Conservation (phyloP, 2,329 filamentous ascomycete genomes). For the Fusarium continuum region DNA sequence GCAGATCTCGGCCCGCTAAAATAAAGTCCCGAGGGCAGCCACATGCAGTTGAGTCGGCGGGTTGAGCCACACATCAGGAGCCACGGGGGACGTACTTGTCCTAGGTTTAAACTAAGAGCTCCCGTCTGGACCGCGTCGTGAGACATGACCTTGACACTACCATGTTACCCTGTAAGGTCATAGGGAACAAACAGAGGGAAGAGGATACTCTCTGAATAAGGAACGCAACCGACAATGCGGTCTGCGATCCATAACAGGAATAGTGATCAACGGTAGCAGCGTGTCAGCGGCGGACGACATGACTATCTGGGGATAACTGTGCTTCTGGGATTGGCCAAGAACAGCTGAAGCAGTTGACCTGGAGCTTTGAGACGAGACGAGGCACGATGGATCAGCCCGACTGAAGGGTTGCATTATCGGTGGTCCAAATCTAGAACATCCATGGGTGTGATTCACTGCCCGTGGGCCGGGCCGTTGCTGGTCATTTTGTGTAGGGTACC, state of each 20-base stretch:
- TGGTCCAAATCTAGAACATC: slow-evolving; percentile 32
- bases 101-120: neutral
- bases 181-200: neutral
- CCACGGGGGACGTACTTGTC: neutral
- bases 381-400: slow-evolving; percentile 18
- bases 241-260: neutral
- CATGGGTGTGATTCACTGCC: slow-evolving; percentile 30
- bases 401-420: slow-evolving; percentile 33
- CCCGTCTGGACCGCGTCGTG: slow-evolving; percentile 6
- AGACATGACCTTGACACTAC: slow-evolving; percentile 20
- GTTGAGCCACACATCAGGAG: slow-evolving; percentile 22
- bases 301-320: slow-evolving; percentile 1
- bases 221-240: neutral
- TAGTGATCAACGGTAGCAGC: neutral
- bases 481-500: slow-evolving; percentile 11
- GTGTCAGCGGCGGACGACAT: neutral
- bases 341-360: slow-evolving; percentile 16
- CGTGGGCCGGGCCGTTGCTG: slow-evolving; percentile 36
- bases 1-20: slow-evolving; percentile 35
- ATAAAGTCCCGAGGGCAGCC: slow-evolving; percentile 33
- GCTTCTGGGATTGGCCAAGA: slow-evolving; percentile 11
- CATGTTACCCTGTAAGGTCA: neutral
- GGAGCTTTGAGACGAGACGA: slow-evolving; percentile 25
- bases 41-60: neutral
- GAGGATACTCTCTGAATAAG: neutral